Percentiles rank a stretch among this genome's conserved stretches.
Conservation (phyloP, 768 basidiomycete species). For the Pholiota microspora region DNA sequence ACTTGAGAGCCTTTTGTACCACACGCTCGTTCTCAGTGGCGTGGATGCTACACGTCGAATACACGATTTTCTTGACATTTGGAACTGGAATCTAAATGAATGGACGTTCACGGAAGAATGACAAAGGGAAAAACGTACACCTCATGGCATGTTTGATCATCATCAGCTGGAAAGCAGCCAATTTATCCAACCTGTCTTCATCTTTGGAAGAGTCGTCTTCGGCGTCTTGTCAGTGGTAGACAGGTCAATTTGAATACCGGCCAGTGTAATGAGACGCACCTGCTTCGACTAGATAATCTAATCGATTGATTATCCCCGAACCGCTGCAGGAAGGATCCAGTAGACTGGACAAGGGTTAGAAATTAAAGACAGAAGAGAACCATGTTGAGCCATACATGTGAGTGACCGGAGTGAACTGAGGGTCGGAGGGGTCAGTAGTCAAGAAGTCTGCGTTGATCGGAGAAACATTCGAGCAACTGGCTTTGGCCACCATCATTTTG, state of each 20-base stretch:
- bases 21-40: constrained; percentile 92
- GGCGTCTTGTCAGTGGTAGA: constrained; percentile 36
- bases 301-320: constrained; percentile 86
- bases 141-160: constrained; percentile 96
- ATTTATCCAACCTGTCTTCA: constrained; percentile 69
- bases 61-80: constrained; percentile 76
- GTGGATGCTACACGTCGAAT: constrained; percentile 97
- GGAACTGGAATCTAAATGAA: constrained; percentile 55
- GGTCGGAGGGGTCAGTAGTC: constrained; percentile 63
- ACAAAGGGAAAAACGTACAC: constrained; percentile 49
- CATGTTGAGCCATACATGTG: constrained; percentile 69
- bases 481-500: constrained; percentile 80
- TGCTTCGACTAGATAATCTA: constrained; percentile 79
- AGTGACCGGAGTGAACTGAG: constrained; percentile 63
- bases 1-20: constrained; percentile 68
- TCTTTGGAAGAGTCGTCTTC: constrained; percentile 57
- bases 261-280: constrained; percentile 41
- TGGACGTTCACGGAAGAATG: constrained; percentile 10
- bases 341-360: constrained; percentile 45
- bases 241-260: not conserved
- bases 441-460: constrained; percentile 84
- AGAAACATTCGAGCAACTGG: constrained; percentile 78
- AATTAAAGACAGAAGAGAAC: not conserved
- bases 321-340: constrained; percentile 97
- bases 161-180: constrained; percentile 84